Conservation (phyloP, 805 yeast species). For the Candida loeiensis region DNA sequence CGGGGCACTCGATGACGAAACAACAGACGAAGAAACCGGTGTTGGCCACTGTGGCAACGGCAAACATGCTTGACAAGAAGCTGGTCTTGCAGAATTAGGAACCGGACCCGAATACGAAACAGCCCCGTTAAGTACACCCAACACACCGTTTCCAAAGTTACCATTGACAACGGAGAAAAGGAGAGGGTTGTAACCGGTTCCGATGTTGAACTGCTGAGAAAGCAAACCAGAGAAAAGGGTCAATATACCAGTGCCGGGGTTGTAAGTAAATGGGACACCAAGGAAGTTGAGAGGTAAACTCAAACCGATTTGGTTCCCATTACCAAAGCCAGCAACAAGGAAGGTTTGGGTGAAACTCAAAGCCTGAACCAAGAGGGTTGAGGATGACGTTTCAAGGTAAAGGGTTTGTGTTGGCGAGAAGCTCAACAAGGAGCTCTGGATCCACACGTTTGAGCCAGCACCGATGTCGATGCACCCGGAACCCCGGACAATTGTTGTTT, state of each 20-base stretch:
- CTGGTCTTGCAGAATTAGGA: slow-evolving; percentile 3
- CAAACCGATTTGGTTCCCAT: slow-evolving; percentile 25
- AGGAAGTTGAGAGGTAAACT: slow-evolving; percentile 11
- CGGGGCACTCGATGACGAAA: neutral
- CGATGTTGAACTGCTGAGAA: slow-evolving; percentile 11
- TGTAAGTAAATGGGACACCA: slow-evolving; percentile 5
- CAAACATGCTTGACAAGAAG: slow-evolving; percentile 3
- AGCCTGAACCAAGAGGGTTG: slow-evolving; percentile 16
- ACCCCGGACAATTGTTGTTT: slow-evolving; percentile 21
- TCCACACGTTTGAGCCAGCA: slow-evolving; percentile 10
- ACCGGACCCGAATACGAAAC: slow-evolving; percentile 10
- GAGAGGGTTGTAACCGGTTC: slow-evolving; percentile 10
- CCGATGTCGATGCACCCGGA: slow-evolving; percentile 27
- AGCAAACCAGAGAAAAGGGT: slow-evolving; percentile 11
- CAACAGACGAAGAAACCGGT: neutral
- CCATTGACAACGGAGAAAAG: slow-evolving; percentile 7
- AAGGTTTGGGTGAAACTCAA: slow-evolving; percentile 17
- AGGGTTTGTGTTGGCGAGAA: slow-evolving; percentile 12
- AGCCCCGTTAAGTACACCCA: slow-evolving; percentile 8
- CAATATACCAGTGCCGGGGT: slow-evolving; percentile 20
- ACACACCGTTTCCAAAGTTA: slow-evolving; percentile 7
- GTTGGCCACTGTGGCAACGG: slow-evolving; percentile 5
- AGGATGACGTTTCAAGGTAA: slow-evolving; percentile 9
- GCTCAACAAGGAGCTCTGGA: slow-evolving; percentile 7
- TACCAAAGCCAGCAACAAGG: slow-evolving; percentile 27